Base-by-base conservation (phyloP, 2,329 filamentous ascomycete species). In the Acrocalymma vagum region DNA sequence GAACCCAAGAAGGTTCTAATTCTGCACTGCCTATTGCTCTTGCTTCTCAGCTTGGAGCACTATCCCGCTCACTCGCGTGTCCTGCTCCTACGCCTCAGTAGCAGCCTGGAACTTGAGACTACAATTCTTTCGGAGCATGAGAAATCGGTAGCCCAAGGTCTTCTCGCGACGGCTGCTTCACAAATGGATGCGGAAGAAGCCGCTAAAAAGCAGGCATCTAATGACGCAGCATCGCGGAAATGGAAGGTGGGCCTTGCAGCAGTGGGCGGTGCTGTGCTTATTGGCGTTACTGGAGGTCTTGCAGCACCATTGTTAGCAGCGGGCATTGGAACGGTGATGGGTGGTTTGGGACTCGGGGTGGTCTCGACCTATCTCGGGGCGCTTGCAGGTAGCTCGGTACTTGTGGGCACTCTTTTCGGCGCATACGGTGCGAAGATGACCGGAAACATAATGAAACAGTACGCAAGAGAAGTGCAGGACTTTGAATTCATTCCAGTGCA, bases 211-310 rank as follows among this genome's bases (percentile, higher is more conserved):
- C 83, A 86, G 42, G 79, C 74, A 1, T 85, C 90, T 33, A 84
- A 88, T 49, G 81, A 79, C 42, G 84, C 83, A 46, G 71, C 74
- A 10, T 69, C 79, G 10, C 78, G 84, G 30, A 84, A 84, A 59
- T 87, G 84, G 81, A 90, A 90, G 63, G 90, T 96, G 18, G 90
- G 91, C 0, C 77, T 96, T 20, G 92, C 91, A 0, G 89, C 88
- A 5, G 89, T 94, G 0, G 90, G 90, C 0, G 92, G 92, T 8
- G 92, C 92, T 2, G 88, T 88, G 0, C 74, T 95, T 2, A 91
- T 96, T 14, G 84, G 84, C 7, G 81, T 88, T 6, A 95, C 90
- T 0, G 86, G 86, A 20, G 87, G 86, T 23, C 79, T 96, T 9
- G 87, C 89, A 6, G 83, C 87, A 1, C 85, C 90, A 0, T 73